Evolutionary conservation across 495 filamentous ascomycete species (phyloP).

Genomic region (Delitschia confertaspora): DNA sequence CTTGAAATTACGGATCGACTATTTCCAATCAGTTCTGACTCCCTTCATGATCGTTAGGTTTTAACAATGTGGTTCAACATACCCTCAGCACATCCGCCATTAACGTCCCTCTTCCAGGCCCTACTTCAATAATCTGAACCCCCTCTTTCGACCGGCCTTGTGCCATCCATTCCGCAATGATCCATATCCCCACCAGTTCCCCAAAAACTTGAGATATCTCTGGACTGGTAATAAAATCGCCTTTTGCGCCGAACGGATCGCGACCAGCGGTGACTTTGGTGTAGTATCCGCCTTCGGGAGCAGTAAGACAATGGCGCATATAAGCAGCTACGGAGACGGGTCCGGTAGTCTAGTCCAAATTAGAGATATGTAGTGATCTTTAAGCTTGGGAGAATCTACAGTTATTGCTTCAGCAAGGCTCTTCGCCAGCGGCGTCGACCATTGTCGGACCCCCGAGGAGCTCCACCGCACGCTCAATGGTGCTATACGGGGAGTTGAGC

Average conservation of each 20-base stretch:
- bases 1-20: constrained; percentile 82
- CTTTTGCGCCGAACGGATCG: constrained; percentile 81
- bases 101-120: constrained; percentile 86
- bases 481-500: not conserved
- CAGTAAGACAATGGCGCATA: constrained; percentile 97
- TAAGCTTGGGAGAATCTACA: constrained; percentile 38
- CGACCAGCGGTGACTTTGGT: constrained; percentile 56
- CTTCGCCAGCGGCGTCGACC: constrained; percentile 87
- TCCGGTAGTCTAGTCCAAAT: constrained; percentile 55
- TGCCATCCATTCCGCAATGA: constrained; percentile 89
- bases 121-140: constrained; percentile 84
- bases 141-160: constrained; percentile 64
- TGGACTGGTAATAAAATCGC: constrained; percentile 93
- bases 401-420: constrained; percentile 74
- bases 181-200: constrained; percentile 88
- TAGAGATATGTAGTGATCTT: constrained; percentile 8
- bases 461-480: constrained; percentile 15
- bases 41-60: not conserved
- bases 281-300: constrained; percentile 88
- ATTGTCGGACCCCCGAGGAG: constrained; percentile 40
- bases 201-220: constrained; percentile 98
- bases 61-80: constrained; percentile 28
- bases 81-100: constrained; percentile 96
- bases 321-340: constrained; percentile 86
- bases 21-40: constrained; percentile 5